Conservation (phyloP, 306 rosid species). For the Crataegus laevigata region DNA sequence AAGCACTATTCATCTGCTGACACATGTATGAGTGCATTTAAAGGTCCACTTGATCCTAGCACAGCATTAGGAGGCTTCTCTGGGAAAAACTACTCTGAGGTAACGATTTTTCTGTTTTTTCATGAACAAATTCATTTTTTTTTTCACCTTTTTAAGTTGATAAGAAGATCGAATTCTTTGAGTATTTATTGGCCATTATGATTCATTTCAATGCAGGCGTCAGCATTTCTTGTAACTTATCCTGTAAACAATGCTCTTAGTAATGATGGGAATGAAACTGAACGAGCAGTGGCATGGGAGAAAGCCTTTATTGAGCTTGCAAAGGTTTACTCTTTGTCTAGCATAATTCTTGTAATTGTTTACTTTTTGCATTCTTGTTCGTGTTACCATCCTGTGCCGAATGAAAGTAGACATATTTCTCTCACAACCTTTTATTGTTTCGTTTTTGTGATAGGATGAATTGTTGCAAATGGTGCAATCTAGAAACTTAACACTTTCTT, state of each 20-base stretch:
- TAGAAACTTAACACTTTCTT: conserved; percentile 76
- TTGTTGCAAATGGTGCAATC: conserved; percentile 70
- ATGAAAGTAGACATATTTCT: neutral
- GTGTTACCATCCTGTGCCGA: conserved; percentile 3
- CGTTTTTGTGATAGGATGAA: conserved; percentile 55
- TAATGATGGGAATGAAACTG: conserved; percentile 58
- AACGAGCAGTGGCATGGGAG: conserved; percentile 90
- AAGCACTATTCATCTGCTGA: conserved; percentile 97
- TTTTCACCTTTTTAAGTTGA: conserved; percentile 4
- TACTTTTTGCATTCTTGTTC: neutral
- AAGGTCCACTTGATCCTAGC: conserved; percentile 96
- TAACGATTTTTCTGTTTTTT: conserved; percentile 15
- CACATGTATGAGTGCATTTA: conserved; percentile 82
- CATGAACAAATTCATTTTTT: neutral
- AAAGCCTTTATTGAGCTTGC: conserved; percentile 80
- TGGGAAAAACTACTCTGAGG: conserved; percentile 79
- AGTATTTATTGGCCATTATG: conserved; percentile 25
- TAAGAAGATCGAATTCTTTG: conserved; percentile 4
- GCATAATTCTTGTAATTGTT: neutral
- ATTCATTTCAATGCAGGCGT: conserved; percentile 59
- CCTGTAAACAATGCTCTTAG: conserved; percentile 81
- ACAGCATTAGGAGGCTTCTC: conserved; percentile 93
- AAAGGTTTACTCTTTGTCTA: conserved; percentile 53
- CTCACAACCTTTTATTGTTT: neutral
- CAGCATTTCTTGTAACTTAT: conserved; percentile 79